These are phyloP conservation scores for Malassezia sympodialis DNA, from an alignment of 1,284 basidiomycete genomes.

Conservation along the genomic window DNA sequence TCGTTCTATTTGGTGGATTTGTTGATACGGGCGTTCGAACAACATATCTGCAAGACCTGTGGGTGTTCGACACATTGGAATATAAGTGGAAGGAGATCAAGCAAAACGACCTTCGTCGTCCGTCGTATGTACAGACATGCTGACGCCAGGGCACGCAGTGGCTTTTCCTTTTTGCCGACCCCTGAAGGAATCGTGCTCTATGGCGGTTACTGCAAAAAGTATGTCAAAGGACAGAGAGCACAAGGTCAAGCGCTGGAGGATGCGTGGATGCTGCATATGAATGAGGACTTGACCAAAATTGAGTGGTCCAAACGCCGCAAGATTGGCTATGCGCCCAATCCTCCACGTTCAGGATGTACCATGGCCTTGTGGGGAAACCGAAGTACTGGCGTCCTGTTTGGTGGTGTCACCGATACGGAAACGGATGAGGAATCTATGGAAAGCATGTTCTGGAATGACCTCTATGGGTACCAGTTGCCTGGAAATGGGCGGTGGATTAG, in stretches of 20 bases:
- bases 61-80: conserved; percentile 76
- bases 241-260: conserved; percentile 81
- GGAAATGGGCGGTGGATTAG: conserved; percentile 73
- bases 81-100: conserved; percentile 79
- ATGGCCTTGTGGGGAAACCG: conserved; percentile 66
- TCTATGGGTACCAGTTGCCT: conserved; percentile 61
- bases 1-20: conserved; percentile 74
- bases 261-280: conserved; percentile 71
- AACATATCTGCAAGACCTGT: conserved; percentile 72
- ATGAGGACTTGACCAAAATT: conserved; percentile 50
- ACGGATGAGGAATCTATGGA: conserved; percentile 74
- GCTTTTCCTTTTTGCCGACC: conserved; percentile 74
- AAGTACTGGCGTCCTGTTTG: conserved; percentile 69
- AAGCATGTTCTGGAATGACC: conserved; percentile 39
- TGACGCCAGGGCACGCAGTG: conserved; percentile 45
- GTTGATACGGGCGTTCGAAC: conserved; percentile 65
- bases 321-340: conserved; percentile 55
- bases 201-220: conserved; percentile 87
- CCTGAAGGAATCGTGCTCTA: conserved; percentile 72
- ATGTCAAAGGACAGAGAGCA: conserved; percentile 71
- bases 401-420: conserved; percentile 83
- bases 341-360: conserved; percentile 60
- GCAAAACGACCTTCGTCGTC: conserved; percentile 40
- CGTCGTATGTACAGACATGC: conserved; percentile 10
- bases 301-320: conserved; percentile 76